Percentiles rank a stretch among this genome's conserved stretches.
Conservation (phyloP, 2,329 filamentous ascomycete genomes). For the Pseudopithomyces chartarum region DNA sequence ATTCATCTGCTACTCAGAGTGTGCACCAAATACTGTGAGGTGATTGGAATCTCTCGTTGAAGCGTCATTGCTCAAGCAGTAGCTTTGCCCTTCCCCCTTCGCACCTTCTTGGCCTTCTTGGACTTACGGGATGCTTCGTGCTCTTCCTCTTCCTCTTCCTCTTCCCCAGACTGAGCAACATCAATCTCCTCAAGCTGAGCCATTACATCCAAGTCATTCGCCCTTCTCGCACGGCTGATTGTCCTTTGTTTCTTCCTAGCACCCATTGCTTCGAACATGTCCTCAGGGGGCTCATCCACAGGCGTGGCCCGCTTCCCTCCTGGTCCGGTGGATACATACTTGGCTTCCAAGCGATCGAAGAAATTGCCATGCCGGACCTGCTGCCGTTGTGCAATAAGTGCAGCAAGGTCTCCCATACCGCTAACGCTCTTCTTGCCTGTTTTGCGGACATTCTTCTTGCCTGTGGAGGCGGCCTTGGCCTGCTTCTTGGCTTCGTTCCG, state of each 20-base stretch:
- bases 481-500: constrained; percentile 51
- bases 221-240: constrained; percentile 20
- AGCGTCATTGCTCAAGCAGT: not conserved
- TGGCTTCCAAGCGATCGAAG: constrained; percentile 40
- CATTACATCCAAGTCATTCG: constrained; percentile 18
- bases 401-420: constrained; percentile 43
- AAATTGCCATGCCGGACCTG: constrained; percentile 41
- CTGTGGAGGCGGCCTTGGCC: constrained; percentile 66
- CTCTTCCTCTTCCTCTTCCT: constrained; percentile 23
- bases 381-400: constrained; percentile 44
- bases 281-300: constrained; percentile 65
- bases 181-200: constrained; percentile 32
- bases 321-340: constrained; percentile 43
- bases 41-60: not conserved
- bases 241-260: constrained; percentile 36
- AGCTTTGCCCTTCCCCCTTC: constrained; percentile 18
- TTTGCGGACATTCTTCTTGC: constrained; percentile 63
- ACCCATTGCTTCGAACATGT: constrained; percentile 56
- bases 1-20: not conserved
- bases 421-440: constrained; percentile 35
- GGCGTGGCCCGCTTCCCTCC: constrained; percentile 52
- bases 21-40: not conserved
- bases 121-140: constrained; percentile 22
- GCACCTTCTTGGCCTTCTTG: constrained; percentile 22
- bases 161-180: constrained; percentile 30